Evolutionary conservation across 2,329 filamentous ascomycete species (phyloP), one percentile per base, ranked within the genome.

Genomic region (Alternaria metachromatica): DNA sequence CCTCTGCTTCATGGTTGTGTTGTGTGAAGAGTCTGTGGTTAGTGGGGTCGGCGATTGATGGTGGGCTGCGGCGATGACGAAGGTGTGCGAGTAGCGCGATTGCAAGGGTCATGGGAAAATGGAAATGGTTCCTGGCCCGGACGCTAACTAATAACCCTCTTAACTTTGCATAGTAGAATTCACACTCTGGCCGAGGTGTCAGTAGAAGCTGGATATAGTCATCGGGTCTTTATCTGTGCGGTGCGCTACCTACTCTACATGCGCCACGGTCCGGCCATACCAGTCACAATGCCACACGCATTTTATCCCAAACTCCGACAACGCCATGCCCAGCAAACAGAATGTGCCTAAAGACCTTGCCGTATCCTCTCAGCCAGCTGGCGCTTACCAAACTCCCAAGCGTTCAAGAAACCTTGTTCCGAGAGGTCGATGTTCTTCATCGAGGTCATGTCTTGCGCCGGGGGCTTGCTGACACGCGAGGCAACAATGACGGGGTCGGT

Each of bases 401-500:
- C 86, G 83, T 97, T 97, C 82, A 97, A 90, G 80, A 98, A 89
- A 55, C 95, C 95, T 82, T 97, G 94, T 82, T 98, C 95, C 75
- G 93, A 96, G 60, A 98, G 89, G 80, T 98, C 95, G 81, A 98
- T 95, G 78, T 92, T 93, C 85, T 96, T 93, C 81, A 97, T 88
- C 78, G 94, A 93, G 9, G 88, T 86, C 73, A 94, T 90, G 83
- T 99, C 96, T 76, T 97, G 92, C 45, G 91, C 90, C 10, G 96
- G 96, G 44, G 96, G 94, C 81, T 91, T 91, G 86, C 93, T 97
- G 75, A 98, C 96, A 72, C 96, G 87, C 79, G 94, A 94, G 53
- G 95, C 91, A 70, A 99, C 92, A 75, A 97, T 92, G 68, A 96
- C 95, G 1, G 96, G 94, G 80, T 99, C 96, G 1, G 95, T 98